Conservation (phyloP, 306 rosid species). For the Begonia loranthoides region DNA sequence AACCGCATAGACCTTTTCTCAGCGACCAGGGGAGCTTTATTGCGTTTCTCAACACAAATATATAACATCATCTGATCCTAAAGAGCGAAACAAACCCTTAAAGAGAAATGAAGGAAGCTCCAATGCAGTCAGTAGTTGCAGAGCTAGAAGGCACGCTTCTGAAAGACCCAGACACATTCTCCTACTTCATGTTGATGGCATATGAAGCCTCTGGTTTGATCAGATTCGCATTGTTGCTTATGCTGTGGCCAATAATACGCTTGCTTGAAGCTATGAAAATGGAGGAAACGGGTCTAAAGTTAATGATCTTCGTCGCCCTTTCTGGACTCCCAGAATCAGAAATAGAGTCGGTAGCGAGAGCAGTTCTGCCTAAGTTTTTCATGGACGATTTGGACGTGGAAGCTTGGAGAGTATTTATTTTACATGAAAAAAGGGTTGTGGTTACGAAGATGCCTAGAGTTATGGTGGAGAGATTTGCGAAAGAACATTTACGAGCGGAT, state of each 20-base stretch:
- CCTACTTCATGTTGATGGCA: constrained; percentile 77
- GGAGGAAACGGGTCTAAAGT: constrained; percentile 24
- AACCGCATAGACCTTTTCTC: not conserved
- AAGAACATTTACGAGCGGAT: constrained; percentile 69
- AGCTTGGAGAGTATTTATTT: constrained; percentile 46
- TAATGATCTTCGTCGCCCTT: constrained; percentile 49
- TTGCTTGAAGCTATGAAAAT: constrained; percentile 22
- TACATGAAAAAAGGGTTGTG: constrained; percentile 30
- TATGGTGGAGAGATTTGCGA: constrained; percentile 69
- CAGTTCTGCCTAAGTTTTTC: constrained; percentile 74
- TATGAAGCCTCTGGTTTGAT: constrained; percentile 77
- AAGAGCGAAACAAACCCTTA: not conserved
- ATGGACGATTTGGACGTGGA: constrained; percentile 64
- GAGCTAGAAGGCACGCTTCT: constrained; percentile 87
- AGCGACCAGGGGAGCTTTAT: not conserved
- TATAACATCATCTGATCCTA: not conserved
- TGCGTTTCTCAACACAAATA: constrained; percentile 7
- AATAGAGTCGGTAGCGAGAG: constrained; percentile 63
- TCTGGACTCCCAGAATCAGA: constrained; percentile 39
- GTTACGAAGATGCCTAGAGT: constrained; percentile 55
- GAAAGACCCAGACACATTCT: constrained; percentile 40
- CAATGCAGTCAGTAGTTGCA: constrained; percentile 43
- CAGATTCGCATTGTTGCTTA: constrained; percentile 45
- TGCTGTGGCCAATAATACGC: constrained; percentile 48
- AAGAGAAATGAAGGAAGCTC: constrained; percentile 1